Evolutionary conservation across 1,139 yeast genomes (phyloP), one percentile per base, ranked within the genome.

Genomic region (Sugiyamaella japonica): DNA sequence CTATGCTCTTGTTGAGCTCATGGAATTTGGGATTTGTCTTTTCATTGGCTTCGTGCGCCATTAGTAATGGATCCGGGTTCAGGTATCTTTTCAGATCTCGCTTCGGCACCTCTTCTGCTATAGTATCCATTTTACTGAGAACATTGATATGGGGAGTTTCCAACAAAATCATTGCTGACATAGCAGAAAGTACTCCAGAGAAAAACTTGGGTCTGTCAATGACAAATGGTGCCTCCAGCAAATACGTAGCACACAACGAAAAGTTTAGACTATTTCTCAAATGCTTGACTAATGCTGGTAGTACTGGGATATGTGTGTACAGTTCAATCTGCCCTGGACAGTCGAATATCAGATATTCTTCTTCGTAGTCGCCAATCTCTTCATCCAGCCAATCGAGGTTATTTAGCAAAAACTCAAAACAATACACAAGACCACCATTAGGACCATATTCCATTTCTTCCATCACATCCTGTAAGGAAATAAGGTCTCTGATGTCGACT

Each of bases 321-420:
- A 93, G 78, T 70, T 93, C 99, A 59, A 95, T 91, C 70, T 93
- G 99, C 1, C 99, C 99, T 0, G 99, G 99, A 71, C 98, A 91
- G 70, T 95, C 99, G 70, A 93, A 89, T 37, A 93, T 89, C 61
- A 93, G 76, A 65, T 89, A 93, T 66, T 93, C 98, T 66, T 95
- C 98, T 63, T 88, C 91, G 68, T 77, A 90, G 59, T 90, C 97
- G 9, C 97, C 97, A 60, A 95, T 85, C 67, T 90, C 96, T 63
- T 89, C 96, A 64, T 93, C 99, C 43, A 93, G 74, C 99, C 99
- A 93, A 73, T 95, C 99, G 58, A 93, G 70, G 65, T 95, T 93
- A 50, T 89, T 83, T 67, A 93, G 72, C 44, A 95, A 70, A 62
- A 86, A 75, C 73, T 93, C 99, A 70, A 93, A 93, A 67, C 99